These are phyloP conservation scores for Amniculicola lignicola DNA, from an alignment of 495 filamentous ascomycete species.

Conservation along the genomic window DNA sequence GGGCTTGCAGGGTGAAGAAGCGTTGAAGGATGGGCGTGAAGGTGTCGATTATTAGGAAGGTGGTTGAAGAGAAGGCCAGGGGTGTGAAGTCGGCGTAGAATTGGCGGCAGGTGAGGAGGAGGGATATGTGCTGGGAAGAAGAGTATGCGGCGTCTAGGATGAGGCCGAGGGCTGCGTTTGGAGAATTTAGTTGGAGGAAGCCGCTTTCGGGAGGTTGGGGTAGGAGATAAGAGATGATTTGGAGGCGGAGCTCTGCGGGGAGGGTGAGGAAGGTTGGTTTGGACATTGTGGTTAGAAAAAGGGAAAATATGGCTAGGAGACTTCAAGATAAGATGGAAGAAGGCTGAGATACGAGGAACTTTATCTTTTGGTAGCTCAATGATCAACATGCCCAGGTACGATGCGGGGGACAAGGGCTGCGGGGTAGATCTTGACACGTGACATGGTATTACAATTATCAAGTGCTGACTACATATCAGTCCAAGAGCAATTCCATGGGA, in stretches of 20 bases:
- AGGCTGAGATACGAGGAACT: too few relatives aligned
- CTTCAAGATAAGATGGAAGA: too few relatives aligned
- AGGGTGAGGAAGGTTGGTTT: conserved; percentile 27
- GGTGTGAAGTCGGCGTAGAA: conserved; percentile 31
- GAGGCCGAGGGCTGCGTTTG: conserved; percentile 4
- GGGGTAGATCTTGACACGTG: too few relatives aligned
- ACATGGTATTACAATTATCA: too few relatives aligned
- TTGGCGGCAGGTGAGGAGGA: conserved; percentile 36
- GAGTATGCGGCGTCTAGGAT: conserved; percentile 31
- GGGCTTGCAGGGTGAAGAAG: conserved; percentile 18
- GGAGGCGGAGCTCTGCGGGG: conserved; percentile 35
- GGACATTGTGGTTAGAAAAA: too few relatives aligned
- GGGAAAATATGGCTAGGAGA: too few relatives aligned
- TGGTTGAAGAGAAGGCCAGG: conserved; percentile 30
- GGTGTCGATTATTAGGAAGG: conserved; percentile 31
- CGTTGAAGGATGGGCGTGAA: conserved; percentile 24
- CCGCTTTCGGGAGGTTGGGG: conserved; percentile 2
- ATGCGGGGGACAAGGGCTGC: too few relatives aligned
- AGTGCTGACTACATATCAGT: too few relatives aligned
- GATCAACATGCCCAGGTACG: too few relatives aligned
- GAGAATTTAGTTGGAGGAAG: conserved; percentile 7
- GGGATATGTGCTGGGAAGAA: conserved; percentile 9
- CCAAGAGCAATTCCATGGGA: too few relatives aligned
- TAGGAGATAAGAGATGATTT: conserved; percentile 32
- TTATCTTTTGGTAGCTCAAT: too few relatives aligned